A percentile compares a stretch with the other conserved stretches of the same genome.
These are phyloP conservation scores for Apiosordaria backusii DNA, from an alignment of 495 filamentous ascomycete species.

Conservation along the genomic window DNA sequence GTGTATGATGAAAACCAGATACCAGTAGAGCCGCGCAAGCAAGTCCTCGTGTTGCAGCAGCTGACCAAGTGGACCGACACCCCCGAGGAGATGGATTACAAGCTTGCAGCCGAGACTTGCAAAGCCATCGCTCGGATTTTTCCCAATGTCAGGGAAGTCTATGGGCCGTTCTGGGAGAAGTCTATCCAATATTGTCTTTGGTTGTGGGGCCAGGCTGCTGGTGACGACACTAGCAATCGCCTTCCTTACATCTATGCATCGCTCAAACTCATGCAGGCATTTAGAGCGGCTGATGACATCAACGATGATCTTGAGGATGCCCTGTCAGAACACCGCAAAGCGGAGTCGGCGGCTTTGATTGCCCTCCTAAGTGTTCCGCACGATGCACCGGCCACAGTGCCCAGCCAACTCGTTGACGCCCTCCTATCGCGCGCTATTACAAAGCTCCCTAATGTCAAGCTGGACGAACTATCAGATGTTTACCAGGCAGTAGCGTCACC, in stretches of 20 bases:
- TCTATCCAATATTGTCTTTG: constrained; percentile 55
- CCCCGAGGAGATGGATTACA: constrained; percentile 44
- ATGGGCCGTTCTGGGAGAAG: constrained; percentile 80
- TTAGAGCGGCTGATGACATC: constrained; percentile 58
- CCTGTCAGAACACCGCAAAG: constrained; percentile 50
- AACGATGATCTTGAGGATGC: constrained; percentile 87
- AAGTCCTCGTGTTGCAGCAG: constrained; percentile 79
- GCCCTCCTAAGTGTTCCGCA: constrained; percentile 53
- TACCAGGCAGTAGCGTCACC: constrained; percentile 64
- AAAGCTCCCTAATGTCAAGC: constrained; percentile 43
- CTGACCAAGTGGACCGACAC: constrained; percentile 63
- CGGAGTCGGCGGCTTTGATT: constrained; percentile 55
- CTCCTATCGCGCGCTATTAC: constrained; percentile 61
- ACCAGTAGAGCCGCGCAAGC: constrained; percentile 69
- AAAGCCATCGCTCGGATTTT: constrained; percentile 63
- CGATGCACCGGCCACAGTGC: constrained; percentile 30
- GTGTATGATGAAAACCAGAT: constrained; percentile 44
- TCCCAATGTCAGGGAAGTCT: constrained; percentile 68
- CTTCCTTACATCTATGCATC: constrained; percentile 65
- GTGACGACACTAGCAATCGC: constrained; percentile 29
- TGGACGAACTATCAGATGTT: constrained; percentile 51
- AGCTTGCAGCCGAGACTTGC: constrained; percentile 58
- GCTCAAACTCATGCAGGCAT: constrained; percentile 62
- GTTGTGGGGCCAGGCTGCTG: constrained; percentile 49
- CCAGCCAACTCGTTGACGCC: constrained; percentile 59